Evolutionary conservation across 805 yeast genomes (phyloP).

Genomic region (Sugiyamaella marilandica): DNA sequence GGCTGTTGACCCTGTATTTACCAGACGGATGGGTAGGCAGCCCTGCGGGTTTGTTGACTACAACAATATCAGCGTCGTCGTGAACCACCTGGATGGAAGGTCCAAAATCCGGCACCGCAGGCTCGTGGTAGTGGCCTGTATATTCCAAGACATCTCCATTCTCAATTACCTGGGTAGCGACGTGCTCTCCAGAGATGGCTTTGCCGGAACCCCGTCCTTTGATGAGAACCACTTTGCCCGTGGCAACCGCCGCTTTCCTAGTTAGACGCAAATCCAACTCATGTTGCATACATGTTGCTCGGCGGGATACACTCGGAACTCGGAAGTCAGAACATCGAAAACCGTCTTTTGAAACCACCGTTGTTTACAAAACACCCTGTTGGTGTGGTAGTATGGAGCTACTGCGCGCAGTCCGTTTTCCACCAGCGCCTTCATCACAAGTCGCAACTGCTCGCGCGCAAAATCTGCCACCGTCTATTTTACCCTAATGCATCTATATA

Average conservation of each 20-base stretch:
- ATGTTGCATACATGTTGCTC: constrained; percentile 43
- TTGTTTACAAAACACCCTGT: constrained; percentile 74
- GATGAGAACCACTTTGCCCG: constrained; percentile 60
- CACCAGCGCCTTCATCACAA: not conserved
- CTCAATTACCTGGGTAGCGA: constrained; percentile 53
- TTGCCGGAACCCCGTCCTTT: constrained; percentile 54
- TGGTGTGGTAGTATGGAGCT: constrained; percentile 28
- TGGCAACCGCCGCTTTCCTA: constrained; percentile 48
- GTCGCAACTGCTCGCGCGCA: not conserved
- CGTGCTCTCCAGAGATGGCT: constrained; percentile 7
- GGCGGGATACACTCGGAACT: constrained; percentile 66
- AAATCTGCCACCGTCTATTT: not conserved
- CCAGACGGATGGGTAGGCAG: constrained; percentile 97
- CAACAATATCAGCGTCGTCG: constrained; percentile 71
- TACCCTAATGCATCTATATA: not conserved
- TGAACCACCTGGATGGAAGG: constrained; percentile 57
- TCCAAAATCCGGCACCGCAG: constrained; percentile 58
- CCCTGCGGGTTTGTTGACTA: constrained; percentile 91
- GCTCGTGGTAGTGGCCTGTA: constrained; percentile 83
- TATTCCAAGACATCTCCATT: constrained; percentile 84
- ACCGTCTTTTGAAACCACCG: constrained; percentile 81
- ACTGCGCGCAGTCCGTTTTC: constrained; percentile 11
- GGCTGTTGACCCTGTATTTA: constrained; percentile 66
- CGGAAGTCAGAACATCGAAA: constrained; percentile 65
- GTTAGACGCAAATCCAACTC: not conserved